Percentiles rank a stretch among this genome's conserved stretches.
phyloP scores from a whole-genome alignment of 2,329 filamentous ascomycete species.

The Didymella segeticola region DNA sequence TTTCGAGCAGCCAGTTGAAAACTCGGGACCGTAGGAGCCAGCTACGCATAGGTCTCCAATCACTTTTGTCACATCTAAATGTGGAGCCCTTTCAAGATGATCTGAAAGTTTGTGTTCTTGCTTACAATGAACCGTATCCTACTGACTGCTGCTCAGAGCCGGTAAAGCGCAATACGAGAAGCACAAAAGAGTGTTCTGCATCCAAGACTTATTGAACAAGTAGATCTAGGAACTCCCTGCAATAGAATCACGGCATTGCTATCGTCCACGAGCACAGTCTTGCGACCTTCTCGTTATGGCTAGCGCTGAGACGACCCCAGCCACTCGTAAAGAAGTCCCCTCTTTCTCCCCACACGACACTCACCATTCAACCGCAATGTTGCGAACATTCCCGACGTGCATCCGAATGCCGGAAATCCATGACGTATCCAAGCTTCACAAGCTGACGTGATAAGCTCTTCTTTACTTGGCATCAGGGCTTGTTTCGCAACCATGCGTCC shows the following conservation, averaged over 20 bases:
- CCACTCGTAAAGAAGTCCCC: neutral
- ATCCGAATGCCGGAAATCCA: constrained; percentile 1
- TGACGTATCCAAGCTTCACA: constrained; percentile 32
- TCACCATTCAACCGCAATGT: neutral
- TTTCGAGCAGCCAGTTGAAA: too few species aligned
- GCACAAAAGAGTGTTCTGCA: neutral
- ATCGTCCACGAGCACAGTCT: neutral
- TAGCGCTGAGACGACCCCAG: neutral
- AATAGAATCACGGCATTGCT: neutral
- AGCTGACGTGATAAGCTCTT: constrained; percentile 17
- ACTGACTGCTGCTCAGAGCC: too few species aligned
- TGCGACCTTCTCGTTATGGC: neutral
- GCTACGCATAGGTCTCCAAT: too few species aligned
- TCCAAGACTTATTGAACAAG: neutral
- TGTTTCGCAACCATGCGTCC: constrained; percentile 14
- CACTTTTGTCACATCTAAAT: too few species aligned
- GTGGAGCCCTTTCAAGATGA: too few species aligned
- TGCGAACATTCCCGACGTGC: neutral
- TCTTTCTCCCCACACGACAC: neutral
- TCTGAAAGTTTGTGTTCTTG: too few species aligned
- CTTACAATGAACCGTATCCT: too few species aligned
- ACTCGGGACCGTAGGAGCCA: too few species aligned
- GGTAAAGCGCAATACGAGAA: too few species aligned
- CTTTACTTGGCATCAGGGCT: constrained; percentile 8
- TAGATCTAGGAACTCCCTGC: neutral